Evolutionary conservation across 768 basidiomycete genomes (phyloP), one percentile per base, ranked within the genome.

Genomic region (Symmetrospora coprosmae): DNA sequence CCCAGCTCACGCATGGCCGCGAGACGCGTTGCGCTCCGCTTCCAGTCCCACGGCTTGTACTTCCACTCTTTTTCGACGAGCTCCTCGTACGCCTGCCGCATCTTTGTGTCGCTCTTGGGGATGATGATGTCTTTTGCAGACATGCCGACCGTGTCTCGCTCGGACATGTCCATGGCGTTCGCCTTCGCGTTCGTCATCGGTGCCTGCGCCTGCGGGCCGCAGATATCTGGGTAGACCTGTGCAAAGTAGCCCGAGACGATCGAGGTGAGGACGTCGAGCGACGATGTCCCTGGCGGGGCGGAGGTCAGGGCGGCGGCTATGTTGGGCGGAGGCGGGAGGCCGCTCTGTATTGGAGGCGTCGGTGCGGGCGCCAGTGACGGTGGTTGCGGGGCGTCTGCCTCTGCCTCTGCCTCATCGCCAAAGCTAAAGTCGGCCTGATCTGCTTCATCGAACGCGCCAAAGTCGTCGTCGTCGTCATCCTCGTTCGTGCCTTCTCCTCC

Each of bases 371-470:
- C 19, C 34, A 35, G 19, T 11, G 41, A 46, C 17, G 59, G 6
- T 13, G 35, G n/a, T 5, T 17, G 21, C 49, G 8, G 25, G 39
- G 33, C 16, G 19, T 19, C 4, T 55, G 61, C 13, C 41, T 35
- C 19, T 6, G 4, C 49, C 27, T 21, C 50, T 53, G 41, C 2
- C 14, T 16, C 17, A 21, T 47, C 11, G 16, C 27, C 45, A 25
- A 50, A 50, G 21, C 17, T 33, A 46, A 31, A 40, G 21, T 43
- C 41, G 14, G 41, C 27, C 3, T 46, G 21, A 8, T 50, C 49
- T n/a, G 48, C 35, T 43, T 61, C 60, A 19, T 50, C 60, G 25
- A 50, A 61, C 3, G 48, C 60, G 19, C 60, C 60, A 51, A 61
- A 61, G 25, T 49, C 60, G 28, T 63, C 62, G 55, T 56, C 52